Conservation (phyloP, 2,329 filamentous ascomycete genomes). For the Fusarium heterosporum region DNA sequence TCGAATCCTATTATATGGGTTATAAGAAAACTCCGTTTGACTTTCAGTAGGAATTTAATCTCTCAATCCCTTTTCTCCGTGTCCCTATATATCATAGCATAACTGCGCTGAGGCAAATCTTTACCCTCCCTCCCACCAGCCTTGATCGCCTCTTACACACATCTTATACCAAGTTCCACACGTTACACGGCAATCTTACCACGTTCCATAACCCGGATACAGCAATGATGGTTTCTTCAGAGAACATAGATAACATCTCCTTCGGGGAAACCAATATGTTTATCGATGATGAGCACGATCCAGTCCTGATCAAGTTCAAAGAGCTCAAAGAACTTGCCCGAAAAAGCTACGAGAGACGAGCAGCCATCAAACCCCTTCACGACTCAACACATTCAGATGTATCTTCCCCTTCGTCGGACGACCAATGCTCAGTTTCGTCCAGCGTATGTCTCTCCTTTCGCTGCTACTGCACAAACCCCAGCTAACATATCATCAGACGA, state of each 20-base stretch:
- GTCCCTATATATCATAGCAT: neutral
- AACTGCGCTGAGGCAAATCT: neutral
- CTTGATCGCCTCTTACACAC: neutral
- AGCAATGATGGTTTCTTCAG: neutral
- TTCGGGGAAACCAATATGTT: no score
- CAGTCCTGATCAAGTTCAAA: neutral
- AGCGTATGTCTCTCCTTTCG: neutral
- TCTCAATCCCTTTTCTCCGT: neutral
- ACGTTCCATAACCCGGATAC: neutral
- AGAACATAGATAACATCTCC: neutral
- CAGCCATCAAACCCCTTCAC: neutral
- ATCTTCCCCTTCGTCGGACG: neutral
- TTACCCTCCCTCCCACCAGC: neutral
- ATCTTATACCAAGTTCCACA: neutral
- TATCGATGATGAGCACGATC: neutral
- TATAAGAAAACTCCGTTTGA: neutral
- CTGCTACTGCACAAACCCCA: neutral
- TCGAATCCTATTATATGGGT: neutral
- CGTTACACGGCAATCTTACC: neutral
- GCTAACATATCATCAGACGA: neutral
- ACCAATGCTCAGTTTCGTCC: neutral
- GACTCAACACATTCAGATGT: neutral
- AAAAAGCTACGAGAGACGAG: neutral
- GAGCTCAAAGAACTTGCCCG: neutral
- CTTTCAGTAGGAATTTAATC: neutral